Conservation (phyloP, 371 early-diverging fungal species). For the Apophysomyces trapeziformis region DNA sequence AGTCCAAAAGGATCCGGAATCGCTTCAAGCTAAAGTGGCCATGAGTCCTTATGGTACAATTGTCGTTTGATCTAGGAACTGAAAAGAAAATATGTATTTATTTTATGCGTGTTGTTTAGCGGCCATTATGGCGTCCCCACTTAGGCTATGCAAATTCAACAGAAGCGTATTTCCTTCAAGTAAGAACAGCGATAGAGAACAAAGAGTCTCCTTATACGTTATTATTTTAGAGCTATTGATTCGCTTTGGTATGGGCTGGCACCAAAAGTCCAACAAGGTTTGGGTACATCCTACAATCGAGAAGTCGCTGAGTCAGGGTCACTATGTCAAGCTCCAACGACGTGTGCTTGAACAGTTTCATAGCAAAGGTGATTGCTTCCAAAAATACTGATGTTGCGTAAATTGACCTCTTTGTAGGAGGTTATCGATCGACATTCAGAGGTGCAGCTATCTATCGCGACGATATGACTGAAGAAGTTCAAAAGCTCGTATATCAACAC, state of each 20-base stretch:
- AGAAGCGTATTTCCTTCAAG: conserved; percentile 1
- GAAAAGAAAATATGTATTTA: not conserved
- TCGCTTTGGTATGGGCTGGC: conserved; percentile 5
- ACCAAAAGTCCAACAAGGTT: not conserved
- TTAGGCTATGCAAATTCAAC: conserved; percentile 7
- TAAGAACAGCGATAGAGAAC: not conserved
- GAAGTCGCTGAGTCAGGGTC: not conserved
- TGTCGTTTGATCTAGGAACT: not conserved
- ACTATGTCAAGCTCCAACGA: not conserved
- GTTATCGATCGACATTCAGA: not conserved
- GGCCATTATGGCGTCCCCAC: conserved; percentile 13
- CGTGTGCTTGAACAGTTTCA: not conserved
- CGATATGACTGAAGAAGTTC: conserved; percentile 1
- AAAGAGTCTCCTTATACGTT: too few relatives aligned
- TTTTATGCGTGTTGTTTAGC: not conserved
- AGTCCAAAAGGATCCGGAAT: conserved; percentile 2
- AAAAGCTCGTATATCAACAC: not conserved
- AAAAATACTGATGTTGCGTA: not conserved
- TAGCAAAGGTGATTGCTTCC: not conserved
- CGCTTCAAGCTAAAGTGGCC: conserved; percentile 1
- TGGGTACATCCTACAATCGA: not conserved
- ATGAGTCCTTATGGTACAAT: conserved; percentile 5
- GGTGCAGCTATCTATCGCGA: not conserved
- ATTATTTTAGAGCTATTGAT: not conserved
- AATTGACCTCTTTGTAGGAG: not conserved